Evolutionary conservation across 192 early-diverging fungal genomes (phyloP).

Genomic region (Thamnidium elegans): DNA sequence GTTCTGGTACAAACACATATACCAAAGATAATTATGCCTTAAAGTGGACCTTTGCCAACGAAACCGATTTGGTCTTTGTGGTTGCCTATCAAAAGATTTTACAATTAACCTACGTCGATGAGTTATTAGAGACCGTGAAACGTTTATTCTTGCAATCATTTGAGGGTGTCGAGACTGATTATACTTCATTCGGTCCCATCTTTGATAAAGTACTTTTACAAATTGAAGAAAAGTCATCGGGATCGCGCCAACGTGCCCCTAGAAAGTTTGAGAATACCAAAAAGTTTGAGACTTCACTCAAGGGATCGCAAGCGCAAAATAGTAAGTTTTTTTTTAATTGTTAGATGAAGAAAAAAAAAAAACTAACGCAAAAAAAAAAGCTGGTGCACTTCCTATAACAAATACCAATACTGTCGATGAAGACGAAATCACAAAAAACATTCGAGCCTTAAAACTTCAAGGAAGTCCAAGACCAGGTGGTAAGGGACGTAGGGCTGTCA

Average conservation of each 20-base stretch:
- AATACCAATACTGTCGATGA: conserved; percentile 31
- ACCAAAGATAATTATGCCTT: conserved; percentile 69
- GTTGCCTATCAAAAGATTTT: conserved; percentile 87
- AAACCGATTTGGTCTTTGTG: conserved; percentile 78
- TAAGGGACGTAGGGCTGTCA: conserved; percentile 3
- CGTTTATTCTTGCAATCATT: conserved; percentile 65
- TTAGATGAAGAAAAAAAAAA: neutral
- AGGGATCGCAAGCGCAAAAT: conserved; percentile 49
- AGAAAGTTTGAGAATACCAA: conserved; percentile 80
- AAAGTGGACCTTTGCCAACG: conserved; percentile 81
- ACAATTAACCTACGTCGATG: conserved; percentile 80
- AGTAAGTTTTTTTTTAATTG: conserved; percentile 30
- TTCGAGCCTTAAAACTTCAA: conserved; percentile 43
- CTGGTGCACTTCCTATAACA: conserved; percentile 1
- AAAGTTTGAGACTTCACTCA: conserved; percentile 63
- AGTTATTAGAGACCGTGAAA: conserved; percentile 69
- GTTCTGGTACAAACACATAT: conserved; percentile 53
- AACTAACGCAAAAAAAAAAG: neutral
- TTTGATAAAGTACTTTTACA: conserved; percentile 66
- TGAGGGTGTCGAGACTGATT: conserved; percentile 27
- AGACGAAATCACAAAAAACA: conserved; percentile 50
- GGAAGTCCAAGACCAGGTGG: conserved; percentile 34
- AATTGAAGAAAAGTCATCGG: conserved; percentile 63
- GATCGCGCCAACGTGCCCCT: conserved; percentile 53
- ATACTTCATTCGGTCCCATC: conserved; percentile 58